Evolutionary conservation across 768 basidiomycete genomes (phyloP).

Genomic region (Plicaturopsis crispa): DNA sequence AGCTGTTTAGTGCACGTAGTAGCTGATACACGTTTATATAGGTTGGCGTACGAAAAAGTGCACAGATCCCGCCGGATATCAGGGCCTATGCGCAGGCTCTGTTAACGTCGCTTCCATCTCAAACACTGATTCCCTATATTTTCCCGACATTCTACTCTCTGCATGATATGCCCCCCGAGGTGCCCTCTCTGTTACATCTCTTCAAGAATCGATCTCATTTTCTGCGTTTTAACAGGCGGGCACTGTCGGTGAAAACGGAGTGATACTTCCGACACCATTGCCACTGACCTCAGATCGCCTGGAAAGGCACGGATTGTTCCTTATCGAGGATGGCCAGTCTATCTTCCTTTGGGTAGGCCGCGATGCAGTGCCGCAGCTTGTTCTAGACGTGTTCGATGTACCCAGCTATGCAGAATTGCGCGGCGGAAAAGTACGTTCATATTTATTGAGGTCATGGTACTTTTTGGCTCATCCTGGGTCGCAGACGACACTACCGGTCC

Average conservation of each 20-base stretch:
- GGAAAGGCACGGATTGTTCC: conserved; percentile 43
- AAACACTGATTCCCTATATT: conserved; percentile 40
- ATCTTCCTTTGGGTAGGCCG: conserved; percentile 49
- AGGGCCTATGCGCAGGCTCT: conserved; percentile 41
- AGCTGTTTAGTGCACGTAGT: not conserved
- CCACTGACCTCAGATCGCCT: conserved; percentile 42
- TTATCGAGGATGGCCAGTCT: conserved; percentile 48
- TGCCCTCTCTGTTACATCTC: not conserved
- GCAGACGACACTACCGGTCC: conserved; percentile 34
- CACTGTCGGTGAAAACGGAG: conserved; percentile 30
- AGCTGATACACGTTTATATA: conserved; percentile 7
- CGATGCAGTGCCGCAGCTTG: conserved; percentile 42
- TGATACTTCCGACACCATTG: conserved; percentile 36
- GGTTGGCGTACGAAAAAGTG: conserved; percentile 38
- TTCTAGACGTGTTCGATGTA: conserved; percentile 43
- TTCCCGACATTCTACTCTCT: conserved; percentile 45
- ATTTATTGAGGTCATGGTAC: not conserved
- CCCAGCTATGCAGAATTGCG: conserved; percentile 32
- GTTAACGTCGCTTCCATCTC: conserved; percentile 35
- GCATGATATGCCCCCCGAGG: conserved; percentile 44
- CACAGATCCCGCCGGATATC: conserved; percentile 41
- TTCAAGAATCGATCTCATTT: conserved; percentile 4
- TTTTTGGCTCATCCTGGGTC: not conserved
- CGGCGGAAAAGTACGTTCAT: conserved; percentile 33
- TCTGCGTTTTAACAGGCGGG: too few relatives aligned